Conservation (phyloP, 768 basidiomycete genomes). For the Tubosaeta sp. region DNA sequence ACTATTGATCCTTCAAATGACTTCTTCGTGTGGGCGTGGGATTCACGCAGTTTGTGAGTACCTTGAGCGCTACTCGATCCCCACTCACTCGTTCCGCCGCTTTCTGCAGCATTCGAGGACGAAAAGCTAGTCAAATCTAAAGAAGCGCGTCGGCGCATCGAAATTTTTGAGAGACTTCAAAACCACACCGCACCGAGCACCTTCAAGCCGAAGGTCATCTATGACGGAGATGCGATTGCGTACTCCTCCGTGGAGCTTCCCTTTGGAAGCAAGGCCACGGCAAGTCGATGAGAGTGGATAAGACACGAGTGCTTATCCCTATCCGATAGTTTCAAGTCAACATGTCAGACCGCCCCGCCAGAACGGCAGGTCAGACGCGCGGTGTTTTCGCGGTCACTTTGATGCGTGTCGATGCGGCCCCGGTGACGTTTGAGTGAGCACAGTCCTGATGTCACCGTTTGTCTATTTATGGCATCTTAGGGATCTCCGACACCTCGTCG, state of each 20-base stretch:
- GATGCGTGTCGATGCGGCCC: slow-evolving; percentile 35
- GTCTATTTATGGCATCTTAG: slow-evolving; percentile 9
- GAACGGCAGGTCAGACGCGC: slow-evolving; percentile 9
- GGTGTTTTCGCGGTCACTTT: slow-evolving; percentile 32
- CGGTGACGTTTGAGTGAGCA: slow-evolving; percentile 35
- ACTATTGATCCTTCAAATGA: slow-evolving; percentile 2
- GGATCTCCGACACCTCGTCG: slow-evolving; percentile 23
- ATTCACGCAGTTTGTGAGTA: slow-evolving; percentile 26
- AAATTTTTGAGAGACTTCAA: slow-evolving; percentile 35
- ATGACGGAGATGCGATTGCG: slow-evolving; percentile 42
- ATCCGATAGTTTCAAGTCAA: slow-evolving; percentile 33
- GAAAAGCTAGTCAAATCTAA: not conserved
- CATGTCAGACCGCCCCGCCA: slow-evolving; percentile 26
- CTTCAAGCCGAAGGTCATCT: slow-evolving; percentile 43
- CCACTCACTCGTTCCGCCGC: not conserved
- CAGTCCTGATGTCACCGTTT: not conserved
- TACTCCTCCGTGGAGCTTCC: slow-evolving; percentile 35
- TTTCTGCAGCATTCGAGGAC: slow-evolving; percentile 17
- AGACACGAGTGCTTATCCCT: not conserved
- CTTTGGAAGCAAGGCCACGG: slow-evolving; percentile 30
- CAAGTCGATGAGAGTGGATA: slow-evolving; percentile 11
- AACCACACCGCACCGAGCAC: slow-evolving; percentile 28
- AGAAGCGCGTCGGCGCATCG: slow-evolving; percentile 24
- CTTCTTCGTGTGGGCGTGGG: slow-evolving; percentile 3
- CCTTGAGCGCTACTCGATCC: not conserved